Evolutionary conservation across 139 green algal genomes (phyloP).

Genomic region (Picochlorum sp.): DNA sequence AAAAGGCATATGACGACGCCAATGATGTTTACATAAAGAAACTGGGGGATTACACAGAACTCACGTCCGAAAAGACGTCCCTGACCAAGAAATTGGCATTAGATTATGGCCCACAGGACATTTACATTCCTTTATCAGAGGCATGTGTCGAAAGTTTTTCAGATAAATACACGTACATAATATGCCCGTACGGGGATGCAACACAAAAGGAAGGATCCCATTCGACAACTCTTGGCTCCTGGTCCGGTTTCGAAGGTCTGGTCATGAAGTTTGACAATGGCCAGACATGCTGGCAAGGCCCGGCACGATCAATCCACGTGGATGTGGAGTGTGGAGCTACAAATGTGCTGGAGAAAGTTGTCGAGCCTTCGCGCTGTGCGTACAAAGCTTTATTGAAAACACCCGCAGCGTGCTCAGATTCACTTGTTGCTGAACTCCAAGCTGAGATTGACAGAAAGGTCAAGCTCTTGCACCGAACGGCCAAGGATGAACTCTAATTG

Average conservation of each 20-base stretch:
- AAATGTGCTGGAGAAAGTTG: slow-evolving; percentile 43
- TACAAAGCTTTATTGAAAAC: slow-evolving; percentile 56
- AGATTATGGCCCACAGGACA: slow-evolving; percentile 33
- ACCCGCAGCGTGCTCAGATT: slow-evolving; percentile 46
- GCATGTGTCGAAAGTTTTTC: slow-evolving; percentile 37
- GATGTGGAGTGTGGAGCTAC: slow-evolving; percentile 36
- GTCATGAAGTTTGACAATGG: slow-evolving; percentile 42
- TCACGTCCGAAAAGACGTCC: background rate
- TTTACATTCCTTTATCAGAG: slow-evolving; percentile 29
- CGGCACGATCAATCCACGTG: slow-evolving; percentile 43
- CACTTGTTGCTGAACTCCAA: slow-evolving; percentile 14
- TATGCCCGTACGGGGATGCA: slow-evolving; percentile 64
- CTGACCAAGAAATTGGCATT: slow-evolving; percentile 19
- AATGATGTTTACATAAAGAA: too few relatives aligned
- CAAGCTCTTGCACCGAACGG: slow-evolving; percentile 8
- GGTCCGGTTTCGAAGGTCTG: slow-evolving; percentile 37
- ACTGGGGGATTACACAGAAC: too few relatives aligned
- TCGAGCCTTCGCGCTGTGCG: slow-evolving; percentile 65
- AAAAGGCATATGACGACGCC: too few relatives aligned
- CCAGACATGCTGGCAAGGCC: slow-evolving; percentile 58
- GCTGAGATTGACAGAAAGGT: slow-evolving; percentile 10
- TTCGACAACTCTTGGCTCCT: slow-evolving; percentile 43
- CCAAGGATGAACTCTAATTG: slow-evolving; percentile 14
- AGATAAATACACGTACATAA: slow-evolving; percentile 66
- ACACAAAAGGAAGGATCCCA: slow-evolving; percentile 48